A percentile compares a stretch with the other conserved stretches of the same genome.
Evolutionary conservation across 2,329 filamentous ascomycete genomes (phyloP).

Genomic region (Calonectria crousiana): DNA sequence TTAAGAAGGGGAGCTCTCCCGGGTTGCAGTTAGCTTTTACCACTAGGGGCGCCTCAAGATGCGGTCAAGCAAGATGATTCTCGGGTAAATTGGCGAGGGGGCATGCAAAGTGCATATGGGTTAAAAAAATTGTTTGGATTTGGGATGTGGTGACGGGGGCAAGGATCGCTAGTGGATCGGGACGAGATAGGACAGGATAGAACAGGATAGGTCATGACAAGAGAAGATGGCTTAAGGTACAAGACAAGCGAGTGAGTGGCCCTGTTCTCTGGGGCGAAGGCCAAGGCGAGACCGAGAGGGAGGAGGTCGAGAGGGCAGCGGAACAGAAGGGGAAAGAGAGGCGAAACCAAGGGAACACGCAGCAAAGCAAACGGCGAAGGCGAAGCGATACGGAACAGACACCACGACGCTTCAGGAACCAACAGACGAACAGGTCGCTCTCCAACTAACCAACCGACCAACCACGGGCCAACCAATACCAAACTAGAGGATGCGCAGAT

Average conservation of each 20-base stretch:
- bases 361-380: constrained; percentile 23
- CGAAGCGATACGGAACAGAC: constrained; percentile 20
- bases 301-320: neutral
- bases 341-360: neutral
- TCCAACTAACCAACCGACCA: constrained; percentile 10
- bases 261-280: neutral
- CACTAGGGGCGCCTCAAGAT: constrained; percentile 25
- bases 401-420: constrained; percentile 26
- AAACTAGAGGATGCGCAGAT: constrained; percentile 8
- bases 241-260: neutral
- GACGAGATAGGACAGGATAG: neutral
- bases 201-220: neutral
- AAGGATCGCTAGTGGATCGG: neutral
- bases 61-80: constrained; percentile 13
- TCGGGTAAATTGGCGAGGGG: constrained; percentile 17
- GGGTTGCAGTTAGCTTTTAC: constrained; percentile 22
- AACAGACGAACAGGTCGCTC: constrained; percentile 24
- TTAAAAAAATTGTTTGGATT: neutral
- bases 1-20: constrained; percentile 17
- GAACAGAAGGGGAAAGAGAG: neutral
- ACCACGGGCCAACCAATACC: constrained; percentile 1
- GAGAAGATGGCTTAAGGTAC: neutral
- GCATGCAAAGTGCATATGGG: neutral
- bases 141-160: constrained; percentile 2
- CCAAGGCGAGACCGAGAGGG: neutral